Conservation (phyloP, 2,329 filamentous ascomycete genomes). For the Aspergillus puulaauensis region DNA sequence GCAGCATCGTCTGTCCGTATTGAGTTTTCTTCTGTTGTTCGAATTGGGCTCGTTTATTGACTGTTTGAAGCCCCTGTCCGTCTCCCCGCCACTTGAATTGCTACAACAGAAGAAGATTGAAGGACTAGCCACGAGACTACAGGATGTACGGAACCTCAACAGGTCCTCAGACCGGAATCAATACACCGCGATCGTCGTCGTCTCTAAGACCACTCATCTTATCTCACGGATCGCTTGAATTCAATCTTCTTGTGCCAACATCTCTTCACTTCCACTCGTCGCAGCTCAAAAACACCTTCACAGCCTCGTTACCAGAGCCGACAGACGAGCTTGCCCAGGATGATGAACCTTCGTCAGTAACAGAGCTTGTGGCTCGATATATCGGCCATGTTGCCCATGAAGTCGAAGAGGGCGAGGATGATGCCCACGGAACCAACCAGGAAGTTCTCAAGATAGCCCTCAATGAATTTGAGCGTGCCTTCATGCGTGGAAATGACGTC, state of each 20-base stretch:
- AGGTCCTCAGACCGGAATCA: slow-evolving; percentile 91
- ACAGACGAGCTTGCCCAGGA: slow-evolving; percentile 98
- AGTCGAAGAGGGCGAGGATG: slow-evolving; percentile 90
- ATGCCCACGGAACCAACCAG: slow-evolving; percentile 81
- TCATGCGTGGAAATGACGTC: slow-evolving; percentile 92
- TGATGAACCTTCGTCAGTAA: slow-evolving; percentile 95
- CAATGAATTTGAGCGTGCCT: slow-evolving; percentile 94
- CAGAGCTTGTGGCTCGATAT: slow-evolving; percentile 90
- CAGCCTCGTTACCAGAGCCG: slow-evolving; percentile 77
- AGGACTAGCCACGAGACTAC: slow-evolving; percentile 23
- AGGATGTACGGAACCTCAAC: slow-evolving; percentile 82
- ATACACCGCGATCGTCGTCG: slow-evolving; percentile 89
- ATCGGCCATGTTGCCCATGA: slow-evolving; percentile 85
- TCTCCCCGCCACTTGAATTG: slow-evolving; percentile 2
- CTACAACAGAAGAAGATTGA: slow-evolving; percentile 3
- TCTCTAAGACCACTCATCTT: slow-evolving; percentile 90
- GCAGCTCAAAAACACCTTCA: slow-evolving; percentile 89
- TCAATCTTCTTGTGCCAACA: slow-evolving; percentile 92
- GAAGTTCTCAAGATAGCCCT: slow-evolving; percentile 89
- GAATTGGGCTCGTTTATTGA: background rate
- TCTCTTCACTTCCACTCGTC: slow-evolving; percentile 94
- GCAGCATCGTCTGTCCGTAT: background rate
- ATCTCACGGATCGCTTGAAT: slow-evolving; percentile 90
- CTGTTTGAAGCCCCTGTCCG: background rate
- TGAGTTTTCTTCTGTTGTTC: background rate